Base-by-base conservation (phyloP, 441 rosid genomes). In the Kokia cookei region DNA sequence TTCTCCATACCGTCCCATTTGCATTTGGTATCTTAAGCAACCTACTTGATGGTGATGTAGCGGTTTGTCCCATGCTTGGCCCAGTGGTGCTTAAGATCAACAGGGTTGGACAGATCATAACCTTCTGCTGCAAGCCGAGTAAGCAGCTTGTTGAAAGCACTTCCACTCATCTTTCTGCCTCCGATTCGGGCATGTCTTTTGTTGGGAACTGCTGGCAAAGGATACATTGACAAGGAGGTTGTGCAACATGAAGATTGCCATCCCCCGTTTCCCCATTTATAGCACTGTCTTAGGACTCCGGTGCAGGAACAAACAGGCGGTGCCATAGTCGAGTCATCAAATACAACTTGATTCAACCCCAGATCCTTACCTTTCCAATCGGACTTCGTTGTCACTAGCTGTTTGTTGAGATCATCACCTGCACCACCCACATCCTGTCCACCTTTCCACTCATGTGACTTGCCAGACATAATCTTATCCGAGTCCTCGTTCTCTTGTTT, bases 241-340 rank as follows among this genome's bases (percentile, higher is more conserved):
- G 99, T 95, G 95, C 99, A 95, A 75, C 99, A 95, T 0, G 99
- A 88, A 48, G 99, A 95, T 65, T 95, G 98, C 99, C 99, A 95
- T 10, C 99, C 99, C 43, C 99, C 98, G 40, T 84, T 95, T 15
- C 99, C 99, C 99, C 99, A 95, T 82, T 95, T 95, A 80, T 95
- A 95, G 89, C 98, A 95, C 73, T 95, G 98, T 79, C 97, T 87
- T 8, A 88, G 82, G 6, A 76, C 54, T 62, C 98, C 97, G 0
- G 99, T 95, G 85, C 99, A 95, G 4, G 99, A 93, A 87, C 99
- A 93, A 3, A 88, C 91, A 0, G 98, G 98, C 0, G 99, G 86
- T 50, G 95, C 87, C 98, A 95, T 93, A 26, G 95, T 95, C 15
- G 97, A 63, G 42, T 93, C 98, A 40, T 95, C 96, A 54, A 88